Percentiles rank a stretch among this genome's conserved stretches.
Evolutionary conservation across 2,329 filamentous ascomycete species (phyloP).

Genomic region (Pseudogymnoascus sp.): DNA sequence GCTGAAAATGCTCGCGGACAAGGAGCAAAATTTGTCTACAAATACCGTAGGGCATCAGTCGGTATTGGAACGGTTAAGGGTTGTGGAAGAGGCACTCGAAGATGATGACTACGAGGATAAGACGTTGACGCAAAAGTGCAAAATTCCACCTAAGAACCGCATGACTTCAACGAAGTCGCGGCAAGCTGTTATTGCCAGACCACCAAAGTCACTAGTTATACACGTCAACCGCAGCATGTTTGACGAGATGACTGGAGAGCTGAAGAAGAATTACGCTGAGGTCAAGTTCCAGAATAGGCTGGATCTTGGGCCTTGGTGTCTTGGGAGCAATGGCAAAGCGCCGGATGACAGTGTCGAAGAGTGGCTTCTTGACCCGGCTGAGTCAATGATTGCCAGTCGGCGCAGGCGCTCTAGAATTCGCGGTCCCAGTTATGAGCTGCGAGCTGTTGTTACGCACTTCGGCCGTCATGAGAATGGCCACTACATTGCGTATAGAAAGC

Average conservation of each 20-base stretch:
- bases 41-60: conserved; percentile 23
- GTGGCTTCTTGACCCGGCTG: conserved; percentile 60
- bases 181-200: conserved; percentile 75
- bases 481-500: conserved; percentile 83
- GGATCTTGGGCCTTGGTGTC: conserved; percentile 76
- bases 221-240: conserved; percentile 92
- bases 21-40: conserved; percentile 12
- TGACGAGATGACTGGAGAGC: conserved; percentile 68
- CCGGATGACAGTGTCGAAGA: conserved; percentile 39
- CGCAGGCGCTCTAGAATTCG: conserved; percentile 40
- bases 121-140: conserved; percentile 54
- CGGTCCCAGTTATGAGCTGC: conserved; percentile 63
- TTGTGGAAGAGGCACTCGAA: conserved; percentile 63
- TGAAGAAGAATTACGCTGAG: conserved; percentile 74
- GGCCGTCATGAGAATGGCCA: conserved; percentile 92
- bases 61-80: conserved; percentile 46
- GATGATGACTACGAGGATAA: conserved; percentile 72
- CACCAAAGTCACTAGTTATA: conserved; percentile 71
- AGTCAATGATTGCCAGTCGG: conserved; percentile 64
- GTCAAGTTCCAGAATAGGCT: conserved; percentile 68
- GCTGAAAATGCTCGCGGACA: conserved; percentile 37
- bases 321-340: conserved; percentile 46
- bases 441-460: conserved; percentile 79
- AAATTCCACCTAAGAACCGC: conserved; percentile 57
- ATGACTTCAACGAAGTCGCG: conserved; percentile 78